These are phyloP conservation scores for Colletotrichum simmondsii DNA, from an alignment of 2,329 filamentous ascomycete species.

Conservation along the genomic window DNA sequence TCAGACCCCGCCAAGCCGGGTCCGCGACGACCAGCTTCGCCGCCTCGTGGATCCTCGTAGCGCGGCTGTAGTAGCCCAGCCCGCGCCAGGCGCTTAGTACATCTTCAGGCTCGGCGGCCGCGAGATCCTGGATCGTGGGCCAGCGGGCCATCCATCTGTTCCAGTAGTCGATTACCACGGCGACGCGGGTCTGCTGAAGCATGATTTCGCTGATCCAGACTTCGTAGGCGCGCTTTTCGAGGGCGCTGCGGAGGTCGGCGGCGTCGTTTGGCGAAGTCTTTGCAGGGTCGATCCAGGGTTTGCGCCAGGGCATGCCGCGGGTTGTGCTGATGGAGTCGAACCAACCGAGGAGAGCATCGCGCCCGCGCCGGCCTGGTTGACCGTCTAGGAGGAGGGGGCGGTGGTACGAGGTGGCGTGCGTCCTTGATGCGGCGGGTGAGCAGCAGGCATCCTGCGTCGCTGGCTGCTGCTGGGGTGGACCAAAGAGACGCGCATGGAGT, in stretches of 20 bases:
- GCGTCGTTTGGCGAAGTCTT: constrained; percentile 34
- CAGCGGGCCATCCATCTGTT: constrained; percentile 70
- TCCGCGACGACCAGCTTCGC: constrained; percentile 62
- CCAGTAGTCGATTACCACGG: constrained; percentile 72
- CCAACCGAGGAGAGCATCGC: constrained; percentile 58
- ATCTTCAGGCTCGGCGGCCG: constrained; percentile 62
- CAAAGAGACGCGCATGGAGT: constrained; percentile 15
- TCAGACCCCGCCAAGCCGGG: constrained; percentile 52
- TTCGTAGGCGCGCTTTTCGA: constrained; percentile 69
- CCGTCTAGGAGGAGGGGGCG: constrained; percentile 59
- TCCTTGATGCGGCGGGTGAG: constrained; percentile 24
- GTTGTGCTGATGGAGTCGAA: constrained; percentile 58
- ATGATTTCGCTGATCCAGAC: constrained; percentile 77
- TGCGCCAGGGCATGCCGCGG: constrained; percentile 70
- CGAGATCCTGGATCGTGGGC: constrained; percentile 68
- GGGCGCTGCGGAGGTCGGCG: constrained; percentile 49
- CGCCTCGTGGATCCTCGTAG: constrained; percentile 68
- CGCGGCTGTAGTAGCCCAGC: constrained; percentile 73
- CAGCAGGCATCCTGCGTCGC: background rate
- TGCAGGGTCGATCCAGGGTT: constrained; percentile 63
- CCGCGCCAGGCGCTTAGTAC: constrained; percentile 70
- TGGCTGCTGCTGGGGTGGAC: background rate
- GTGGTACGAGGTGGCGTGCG: constrained; percentile 59
- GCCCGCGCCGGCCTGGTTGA: constrained; percentile 39
- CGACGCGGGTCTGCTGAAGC: constrained; percentile 74